Evolutionary conservation across 164 flowering plant genomes (phyloP).

Genomic region (Pachysandra terminalis): DNA sequence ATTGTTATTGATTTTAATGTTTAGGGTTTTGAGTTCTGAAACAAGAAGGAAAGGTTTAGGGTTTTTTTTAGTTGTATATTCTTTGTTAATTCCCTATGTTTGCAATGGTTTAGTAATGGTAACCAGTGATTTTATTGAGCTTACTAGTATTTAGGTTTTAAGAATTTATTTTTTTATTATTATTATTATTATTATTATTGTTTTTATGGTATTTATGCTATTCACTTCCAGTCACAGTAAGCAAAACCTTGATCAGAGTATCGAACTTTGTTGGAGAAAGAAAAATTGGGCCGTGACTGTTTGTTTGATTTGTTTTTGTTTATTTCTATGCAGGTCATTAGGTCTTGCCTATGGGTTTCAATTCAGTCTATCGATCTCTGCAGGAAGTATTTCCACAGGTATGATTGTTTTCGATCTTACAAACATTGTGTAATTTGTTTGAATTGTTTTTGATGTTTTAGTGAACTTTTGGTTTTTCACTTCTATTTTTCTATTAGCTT

Average conservation of each 20-base stretch:
- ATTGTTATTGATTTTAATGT: no score
- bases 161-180: no score
- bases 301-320: background rate
- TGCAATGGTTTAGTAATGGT: background rate
- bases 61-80: no score
- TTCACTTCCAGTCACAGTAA: no score
- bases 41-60: background rate
- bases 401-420: background rate
- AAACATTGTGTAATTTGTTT: background rate
- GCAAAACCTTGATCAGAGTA: no score
- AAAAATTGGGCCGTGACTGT: background rate
- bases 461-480: background rate
- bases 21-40: background rate
- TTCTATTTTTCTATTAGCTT: background rate
- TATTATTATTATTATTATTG: no score
- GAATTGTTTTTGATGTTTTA: background rate
- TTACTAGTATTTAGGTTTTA: no score
- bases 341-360: conserved; percentile 44
- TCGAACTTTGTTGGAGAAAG: no score
- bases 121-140: background rate
- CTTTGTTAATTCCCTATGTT: background rate
- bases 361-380: conserved; percentile 39
- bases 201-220: no score
- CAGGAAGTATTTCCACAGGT: conserved; percentile 67
- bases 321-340: conserved; percentile 12